phyloP scores from a whole-genome alignment of 768 basidiomycete species.

The Tephrocybe sp. region DNA sequence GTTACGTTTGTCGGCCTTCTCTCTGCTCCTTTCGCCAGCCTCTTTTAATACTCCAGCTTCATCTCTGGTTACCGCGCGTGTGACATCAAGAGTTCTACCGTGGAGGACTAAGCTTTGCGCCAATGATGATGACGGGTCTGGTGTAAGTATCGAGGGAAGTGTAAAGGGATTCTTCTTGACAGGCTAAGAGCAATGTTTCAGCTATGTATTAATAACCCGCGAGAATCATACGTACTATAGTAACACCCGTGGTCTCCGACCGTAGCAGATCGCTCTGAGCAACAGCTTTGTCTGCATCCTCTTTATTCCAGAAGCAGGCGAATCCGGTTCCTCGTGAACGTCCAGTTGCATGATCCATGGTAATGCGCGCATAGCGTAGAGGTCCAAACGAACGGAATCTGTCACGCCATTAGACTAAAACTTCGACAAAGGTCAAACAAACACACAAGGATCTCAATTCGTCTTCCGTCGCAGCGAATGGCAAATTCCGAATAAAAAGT shows the following conservation, averaged over 20 bases:
- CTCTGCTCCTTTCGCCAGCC: constrained; percentile 76
- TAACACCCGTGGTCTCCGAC: constrained; percentile 55
- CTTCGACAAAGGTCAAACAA: not conserved
- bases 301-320: constrained; percentile 94
- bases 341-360: constrained; percentile 77
- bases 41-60: constrained; percentile 87
- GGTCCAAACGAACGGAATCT: constrained; percentile 93
- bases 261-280: constrained; percentile 74
- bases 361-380: constrained; percentile 88
- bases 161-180: constrained; percentile 82
- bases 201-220: not conserved
- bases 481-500: constrained; percentile 90
- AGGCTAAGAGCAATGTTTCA: constrained; percentile 30
- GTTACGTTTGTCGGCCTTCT: constrained; percentile 93
- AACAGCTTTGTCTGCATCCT: constrained; percentile 83
- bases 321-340: constrained; percentile 95
- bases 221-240: constrained; percentile 23
- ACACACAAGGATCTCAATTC: constrained; percentile 82
- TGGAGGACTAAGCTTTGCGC: constrained; percentile 85
- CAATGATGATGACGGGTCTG: constrained; percentile 85
- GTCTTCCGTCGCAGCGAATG: constrained; percentile 90
- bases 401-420: constrained; percentile 1
- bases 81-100: constrained; percentile 89
- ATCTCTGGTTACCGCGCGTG: constrained; percentile 87
- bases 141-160: constrained; percentile 85